A percentile compares a stretch with the other conserved stretches of the same genome.
Conservation (phyloP, 192 early-diverging fungal genomes). For the Rhizoclosmatium sp. region DNA sequence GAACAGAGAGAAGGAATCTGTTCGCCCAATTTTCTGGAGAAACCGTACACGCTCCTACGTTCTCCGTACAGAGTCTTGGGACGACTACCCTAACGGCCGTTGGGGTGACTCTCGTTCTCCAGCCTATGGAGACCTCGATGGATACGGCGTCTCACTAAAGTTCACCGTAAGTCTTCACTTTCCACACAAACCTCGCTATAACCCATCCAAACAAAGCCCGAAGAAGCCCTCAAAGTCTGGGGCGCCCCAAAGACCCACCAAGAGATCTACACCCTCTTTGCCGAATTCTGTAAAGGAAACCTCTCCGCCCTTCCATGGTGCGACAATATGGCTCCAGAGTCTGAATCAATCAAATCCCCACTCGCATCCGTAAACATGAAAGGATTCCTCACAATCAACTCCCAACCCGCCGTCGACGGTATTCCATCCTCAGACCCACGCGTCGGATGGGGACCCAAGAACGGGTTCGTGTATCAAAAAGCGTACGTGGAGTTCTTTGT, state of each 20-base stretch:
- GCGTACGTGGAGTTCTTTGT: constrained; percentile 98
- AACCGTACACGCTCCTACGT: constrained; percentile 95
- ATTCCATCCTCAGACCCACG: constrained; percentile 77
- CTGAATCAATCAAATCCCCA: constrained; percentile 71
- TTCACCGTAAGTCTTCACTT: constrained; percentile 28
- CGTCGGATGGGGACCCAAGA: constrained; percentile 95
- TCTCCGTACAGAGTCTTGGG: constrained; percentile 90
- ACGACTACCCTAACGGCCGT: constrained; percentile 98
- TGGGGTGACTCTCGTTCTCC: constrained; percentile 96
- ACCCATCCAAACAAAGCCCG: constrained; percentile 38
- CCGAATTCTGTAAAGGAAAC: constrained; percentile 81
- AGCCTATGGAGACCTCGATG: constrained; percentile 69
- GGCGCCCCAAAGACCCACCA: constrained; percentile 68
- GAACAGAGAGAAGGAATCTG: constrained; percentile 91
- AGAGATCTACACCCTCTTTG: constrained; percentile 84
- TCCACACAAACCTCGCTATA: neutral
- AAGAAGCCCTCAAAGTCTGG: constrained; percentile 82
- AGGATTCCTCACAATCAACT: constrained; percentile 96
- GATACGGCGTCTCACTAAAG: constrained; percentile 84
- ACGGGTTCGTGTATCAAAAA: constrained; percentile 97
- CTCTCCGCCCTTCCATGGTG: constrained; percentile 91
- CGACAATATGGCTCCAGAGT: constrained; percentile 82
- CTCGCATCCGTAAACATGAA: constrained; percentile 77
- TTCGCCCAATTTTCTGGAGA: constrained; percentile 99
- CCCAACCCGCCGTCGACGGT: constrained; percentile 95